Evolutionary conservation across 2,329 filamentous ascomycete species (phyloP).

Genomic region (Sporothrix brasiliensis): DNA sequence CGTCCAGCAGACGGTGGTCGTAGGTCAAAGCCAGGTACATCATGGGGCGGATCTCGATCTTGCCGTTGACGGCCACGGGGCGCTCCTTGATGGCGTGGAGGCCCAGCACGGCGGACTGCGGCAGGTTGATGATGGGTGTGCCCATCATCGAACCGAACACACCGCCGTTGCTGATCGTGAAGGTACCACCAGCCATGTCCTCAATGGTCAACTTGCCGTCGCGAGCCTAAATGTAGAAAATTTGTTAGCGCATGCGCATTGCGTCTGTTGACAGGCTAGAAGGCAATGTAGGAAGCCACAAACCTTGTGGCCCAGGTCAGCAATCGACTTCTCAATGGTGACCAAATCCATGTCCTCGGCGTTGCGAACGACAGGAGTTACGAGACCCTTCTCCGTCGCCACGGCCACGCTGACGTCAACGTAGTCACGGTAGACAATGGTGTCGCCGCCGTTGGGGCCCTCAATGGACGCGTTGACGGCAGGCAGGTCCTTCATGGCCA

Average conservation of each 20-base stretch:
- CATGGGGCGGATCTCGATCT: constrained; percentile 97
- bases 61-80: constrained; percentile 85
- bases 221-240: constrained; percentile 64
- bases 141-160: constrained; percentile 98
- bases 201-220: constrained; percentile 97
- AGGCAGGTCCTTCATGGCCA: constrained; percentile 94
- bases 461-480: constrained; percentile 97
- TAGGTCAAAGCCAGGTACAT: constrained; percentile 99
- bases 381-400: constrained; percentile 94
- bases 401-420: constrained; percentile 98
- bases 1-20: constrained; percentile 93
- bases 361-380: constrained; percentile 95
- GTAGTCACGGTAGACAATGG: constrained; percentile 97
- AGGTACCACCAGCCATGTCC: constrained; percentile 98
- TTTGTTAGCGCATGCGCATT: constrained; percentile 26
- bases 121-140: constrained; percentile 97
- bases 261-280: background rate
- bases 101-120: constrained; percentile 87
- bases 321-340: constrained; percentile 87
- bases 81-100: constrained; percentile 97
- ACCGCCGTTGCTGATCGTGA: constrained; percentile 96
- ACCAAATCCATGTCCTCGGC: constrained; percentile 86
- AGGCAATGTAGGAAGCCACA: constrained; percentile 35
- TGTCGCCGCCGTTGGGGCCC: constrained; percentile 90
- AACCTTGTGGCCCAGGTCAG: constrained; percentile 94